A percentile compares a stretch with the other conserved stretches of the same genome.
These are phyloP conservation scores for Fusarium buharicum DNA, from an alignment of 2,329 filamentous ascomycete genomes.

Conservation along the genomic window DNA sequence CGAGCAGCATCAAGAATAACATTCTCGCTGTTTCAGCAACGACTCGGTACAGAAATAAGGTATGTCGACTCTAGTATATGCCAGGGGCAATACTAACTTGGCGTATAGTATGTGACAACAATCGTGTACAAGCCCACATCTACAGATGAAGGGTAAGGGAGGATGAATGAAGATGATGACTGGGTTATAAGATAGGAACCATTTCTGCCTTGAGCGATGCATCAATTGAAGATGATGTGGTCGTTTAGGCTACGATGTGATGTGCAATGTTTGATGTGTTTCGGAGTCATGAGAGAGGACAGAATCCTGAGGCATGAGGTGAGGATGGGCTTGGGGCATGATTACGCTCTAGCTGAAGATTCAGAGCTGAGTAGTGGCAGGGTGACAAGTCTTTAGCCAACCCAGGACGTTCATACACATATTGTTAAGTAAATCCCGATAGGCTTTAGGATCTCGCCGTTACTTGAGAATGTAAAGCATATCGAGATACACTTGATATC, in stretches of 20 bases:
- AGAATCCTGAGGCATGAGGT: background rate
- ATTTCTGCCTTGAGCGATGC: conserved; percentile 2
- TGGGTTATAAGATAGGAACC: background rate
- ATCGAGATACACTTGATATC: background rate
- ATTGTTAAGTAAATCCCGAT: too few relatives aligned
- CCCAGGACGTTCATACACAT: too few relatives aligned
- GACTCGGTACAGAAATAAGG: conserved; percentile 97
- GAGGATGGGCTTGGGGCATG: background rate
- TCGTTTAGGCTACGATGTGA: conserved; percentile 22
- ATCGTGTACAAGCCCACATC: conserved; percentile 95
- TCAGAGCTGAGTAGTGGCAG: background rate
- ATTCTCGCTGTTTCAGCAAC: conserved; percentile 95
- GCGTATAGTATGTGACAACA: conserved; percentile 86
- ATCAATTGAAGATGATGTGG: conserved; percentile 2
- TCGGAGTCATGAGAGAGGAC: conserved; percentile 1
- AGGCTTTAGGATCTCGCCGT: too few relatives aligned
- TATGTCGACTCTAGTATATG: conserved; percentile 50
- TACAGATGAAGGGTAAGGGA: conserved; percentile 57
- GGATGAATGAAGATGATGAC: background rate
- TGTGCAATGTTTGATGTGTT: conserved; percentile 14
- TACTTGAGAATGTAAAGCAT: conserved; percentile 4
- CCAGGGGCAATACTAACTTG: conserved; percentile 21
- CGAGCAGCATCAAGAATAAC: conserved; percentile 97
- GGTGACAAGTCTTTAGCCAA: background rate
- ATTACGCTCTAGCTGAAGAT: background rate